Base-by-base conservation (phyloP, 257 asterid genomes). In the Solanum microdontum region DNA sequence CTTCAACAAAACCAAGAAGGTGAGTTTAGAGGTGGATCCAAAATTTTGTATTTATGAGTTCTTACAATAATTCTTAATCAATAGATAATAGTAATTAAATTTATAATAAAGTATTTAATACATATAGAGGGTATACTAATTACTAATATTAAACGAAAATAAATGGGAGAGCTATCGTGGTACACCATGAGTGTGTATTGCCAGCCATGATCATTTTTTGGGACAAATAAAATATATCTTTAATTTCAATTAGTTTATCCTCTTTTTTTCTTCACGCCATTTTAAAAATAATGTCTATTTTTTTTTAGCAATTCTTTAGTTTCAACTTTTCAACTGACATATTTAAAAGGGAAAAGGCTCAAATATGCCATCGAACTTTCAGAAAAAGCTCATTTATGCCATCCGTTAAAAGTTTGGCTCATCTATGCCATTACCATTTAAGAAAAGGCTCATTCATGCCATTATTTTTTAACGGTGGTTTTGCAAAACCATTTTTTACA, bases 241-340 rank as follows among this genome's bases (percentile, higher is more conserved):
- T 23, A 9, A 10, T 62, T 62, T 62, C 7, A 62, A 23, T 62
- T 62, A 62, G 7, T 62, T 23, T 23, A n/a, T 62, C 3, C 5
- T 58, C 0, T 62, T 9, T 62, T 17, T 58, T 4, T 8, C 3
- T 21, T 21, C 1, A 0, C 0, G 11, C 5, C 6, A 4, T 60
- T 60, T 60, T 21, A 21, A 23, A 60, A 43, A 55, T 0, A 8
- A 60, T 60, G 0, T 60, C 6, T 60, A 17, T 23, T 23, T 60
- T 8, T 7, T 21, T 23, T 60, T 8, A 3, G 13, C 0, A 23
- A 8, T 8, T 60, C 0, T 60, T 60, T 58, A 60, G 3, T 60
- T 60, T 60, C 0, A 60, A 23, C 2, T 60, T 60, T 60, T 21
- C 6, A 60, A 21, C 26, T 3, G 28, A 60, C 12, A 60, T 21